Evolutionary conservation across 202 grass and related monocot species (phyloP).

Genomic region (Sporobolus alterniflorus): DNA sequence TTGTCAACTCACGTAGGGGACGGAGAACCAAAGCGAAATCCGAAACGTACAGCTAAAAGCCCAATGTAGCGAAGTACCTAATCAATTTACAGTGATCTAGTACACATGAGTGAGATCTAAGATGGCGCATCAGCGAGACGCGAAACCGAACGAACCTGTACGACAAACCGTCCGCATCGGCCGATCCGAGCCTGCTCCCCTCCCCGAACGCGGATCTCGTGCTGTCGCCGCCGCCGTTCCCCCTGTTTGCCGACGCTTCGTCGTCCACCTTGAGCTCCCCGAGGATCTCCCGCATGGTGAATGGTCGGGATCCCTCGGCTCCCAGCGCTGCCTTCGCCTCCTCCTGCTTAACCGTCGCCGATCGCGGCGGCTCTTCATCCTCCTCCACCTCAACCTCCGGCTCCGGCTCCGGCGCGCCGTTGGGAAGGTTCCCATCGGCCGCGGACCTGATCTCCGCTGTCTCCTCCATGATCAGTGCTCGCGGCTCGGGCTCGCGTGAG

Average conservation of each 20-base stretch:
- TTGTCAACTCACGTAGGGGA: background rate
- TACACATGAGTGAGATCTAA: constrained; percentile 14
- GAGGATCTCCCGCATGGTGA: constrained; percentile 84
- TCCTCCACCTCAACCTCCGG: constrained; percentile 28
- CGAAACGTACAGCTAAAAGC: background rate
- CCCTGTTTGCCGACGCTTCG: constrained; percentile 23
- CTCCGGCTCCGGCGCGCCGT: constrained; percentile 43
- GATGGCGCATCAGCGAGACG: constrained; percentile 7
- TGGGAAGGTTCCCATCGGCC: constrained; percentile 18
- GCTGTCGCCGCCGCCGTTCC: constrained; percentile 13
- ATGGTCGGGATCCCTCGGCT: constrained; percentile 60
- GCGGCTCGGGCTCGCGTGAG: background rate
- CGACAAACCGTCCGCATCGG: constrained; percentile 54
- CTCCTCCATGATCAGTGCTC: constrained; percentile 53
- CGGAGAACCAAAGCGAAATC: background rate
- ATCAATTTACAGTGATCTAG: background rate
- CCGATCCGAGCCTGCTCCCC: constrained; percentile 48
- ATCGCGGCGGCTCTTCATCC: constrained; percentile 61
- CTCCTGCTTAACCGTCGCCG: constrained; percentile 50
- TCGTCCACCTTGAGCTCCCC: constrained; percentile 83
- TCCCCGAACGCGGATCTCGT: constrained; percentile 53
- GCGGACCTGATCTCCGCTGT: constrained; percentile 29
- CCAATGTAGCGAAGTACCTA: background rate
- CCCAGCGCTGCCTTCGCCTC: constrained; percentile 45
- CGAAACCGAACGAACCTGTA: constrained; percentile 54